Evolutionary conservation across 768 basidiomycete species (phyloP).

Genomic region (Suillus spraguei): DNA sequence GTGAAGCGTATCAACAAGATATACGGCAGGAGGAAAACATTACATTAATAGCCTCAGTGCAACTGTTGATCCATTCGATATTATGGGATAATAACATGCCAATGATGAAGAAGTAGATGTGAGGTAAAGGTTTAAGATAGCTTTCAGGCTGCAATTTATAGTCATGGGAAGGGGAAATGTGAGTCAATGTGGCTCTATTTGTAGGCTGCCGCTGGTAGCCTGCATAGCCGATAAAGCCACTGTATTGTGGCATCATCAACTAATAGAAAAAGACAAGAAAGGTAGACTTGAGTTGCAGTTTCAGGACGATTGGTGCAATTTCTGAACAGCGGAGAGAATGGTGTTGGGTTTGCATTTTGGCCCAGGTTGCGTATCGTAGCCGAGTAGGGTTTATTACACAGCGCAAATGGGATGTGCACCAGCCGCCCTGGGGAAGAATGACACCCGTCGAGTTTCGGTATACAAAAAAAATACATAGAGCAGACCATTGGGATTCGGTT

Average conservation of each 20-base stretch:
- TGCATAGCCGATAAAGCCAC: neutral
- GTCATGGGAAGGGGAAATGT: no score
- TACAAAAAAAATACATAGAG: neutral
- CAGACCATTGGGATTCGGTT: neutral
- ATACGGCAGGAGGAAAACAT: neutral
- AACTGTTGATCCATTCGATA: neutral
- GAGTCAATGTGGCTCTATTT: neutral
- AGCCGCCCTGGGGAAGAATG: neutral
- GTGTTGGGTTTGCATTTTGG: neutral
- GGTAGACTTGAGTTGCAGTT: neutral
- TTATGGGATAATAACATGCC: neutral
- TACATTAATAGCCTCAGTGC: neutral
- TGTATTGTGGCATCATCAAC: neutral
- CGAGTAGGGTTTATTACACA: neutral
- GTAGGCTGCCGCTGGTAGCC: neutral
- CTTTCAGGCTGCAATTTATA: neutral
- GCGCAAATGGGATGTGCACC: no score
- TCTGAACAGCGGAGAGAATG: neutral
- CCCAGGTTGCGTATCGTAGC: neutral
- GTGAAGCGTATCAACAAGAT: neutral
- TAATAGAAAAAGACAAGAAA: neutral
- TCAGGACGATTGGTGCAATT: neutral
- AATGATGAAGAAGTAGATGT: neutral
- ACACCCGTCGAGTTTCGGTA: neutral
- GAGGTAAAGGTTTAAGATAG: neutral